phyloP scores from a whole-genome alignment of 2,329 filamentous ascomycete genomes.

The Echinosphaeria canescens region DNA sequence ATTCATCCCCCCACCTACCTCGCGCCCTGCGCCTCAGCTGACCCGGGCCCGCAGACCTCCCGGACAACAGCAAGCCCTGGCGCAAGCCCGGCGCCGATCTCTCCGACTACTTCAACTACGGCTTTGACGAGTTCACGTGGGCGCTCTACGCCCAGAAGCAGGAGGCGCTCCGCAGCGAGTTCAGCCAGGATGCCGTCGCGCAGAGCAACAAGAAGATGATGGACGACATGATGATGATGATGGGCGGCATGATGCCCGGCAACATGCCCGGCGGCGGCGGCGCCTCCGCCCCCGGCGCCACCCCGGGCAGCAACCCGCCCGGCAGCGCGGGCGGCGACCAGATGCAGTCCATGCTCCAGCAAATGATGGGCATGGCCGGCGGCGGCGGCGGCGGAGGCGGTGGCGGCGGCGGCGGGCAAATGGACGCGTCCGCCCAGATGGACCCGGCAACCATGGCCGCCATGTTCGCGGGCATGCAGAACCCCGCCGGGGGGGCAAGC shows the following conservation, averaged over 20 bases:
- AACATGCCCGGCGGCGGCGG: constrained; percentile 7
- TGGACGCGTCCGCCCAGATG: constrained; percentile 40
- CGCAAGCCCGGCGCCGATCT: constrained; percentile 83
- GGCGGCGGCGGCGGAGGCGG: constrained; percentile 44
- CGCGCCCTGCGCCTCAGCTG: constrained; percentile 1
- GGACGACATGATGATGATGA: constrained; percentile 45
- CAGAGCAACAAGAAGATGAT: constrained; percentile 60
- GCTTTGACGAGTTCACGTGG: constrained; percentile 98
- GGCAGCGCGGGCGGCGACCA: constrained; percentile 44
- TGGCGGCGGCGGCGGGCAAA: too few species aligned
- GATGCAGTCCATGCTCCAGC: constrained; percentile 49
- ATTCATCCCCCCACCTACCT: not conserved
- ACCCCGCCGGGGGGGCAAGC: constrained; percentile 15
- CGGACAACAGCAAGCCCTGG: constrained; percentile 83
- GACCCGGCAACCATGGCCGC: constrained; percentile 32
- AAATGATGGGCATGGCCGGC: constrained; percentile 30
- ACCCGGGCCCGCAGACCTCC: constrained; percentile 27
- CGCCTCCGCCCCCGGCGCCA: constrained; percentile 7
- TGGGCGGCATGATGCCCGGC: constrained; percentile 26
- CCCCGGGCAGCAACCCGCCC: constrained; percentile 19
- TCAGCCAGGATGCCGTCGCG: constrained; percentile 41
- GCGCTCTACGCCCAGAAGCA: constrained; percentile 84
- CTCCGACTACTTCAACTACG: constrained; percentile 97
- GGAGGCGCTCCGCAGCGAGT: constrained; percentile 54
- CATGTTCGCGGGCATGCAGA: constrained; percentile 38